Base-by-base conservation (phyloP, 345 rosid species). In the Passiflora organensis region DNA sequence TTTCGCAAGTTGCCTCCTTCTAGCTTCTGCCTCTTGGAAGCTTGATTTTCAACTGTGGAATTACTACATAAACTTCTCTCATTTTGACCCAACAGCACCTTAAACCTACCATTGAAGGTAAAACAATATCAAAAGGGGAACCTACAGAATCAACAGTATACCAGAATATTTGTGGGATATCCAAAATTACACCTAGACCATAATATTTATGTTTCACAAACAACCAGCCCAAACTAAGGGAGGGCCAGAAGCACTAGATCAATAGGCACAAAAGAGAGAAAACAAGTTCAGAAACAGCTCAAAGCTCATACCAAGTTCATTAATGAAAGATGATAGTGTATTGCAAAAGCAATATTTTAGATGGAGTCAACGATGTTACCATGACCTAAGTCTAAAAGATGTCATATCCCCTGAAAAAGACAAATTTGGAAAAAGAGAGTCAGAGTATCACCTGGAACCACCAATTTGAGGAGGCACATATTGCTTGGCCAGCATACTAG, bases 1-100 rank as follows among this genome's bases (percentile, higher is more conserved):
- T 85, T 94, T 38, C 56, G 73, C 41, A 77, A 76, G 62, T 75
- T 76, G 68, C 97, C 97, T 52, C 95, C 89, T 58, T 89, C 97
- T 21, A 94, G 78, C 65, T 94, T 94, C 83, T 83, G 97, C 72
- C 96, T 83, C 82, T 94, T 94, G 59, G 91, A 58, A 74, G 99
- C 89, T 58, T 94, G 99, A 67, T 48, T 62, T 78, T 87, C 99
- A 55, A 71, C 76, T 53, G 43, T 70, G 69, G 78, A 79, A 73
- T 79, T 62, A 68, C 60, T 68, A 66, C 58, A 68, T 49, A 73
- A 60, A 68, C 70, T 72, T 60, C 72, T 82, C 53, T 78, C 81
- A 43, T 53, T 58, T 51, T 67, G 76, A 64, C 37, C 60, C 48
- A 48, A 52, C 53, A 43, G 70, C 68, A 47, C 76, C 73, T 72